Evolutionary conservation across 1,284 basidiomycete genomes (phyloP).

Genomic region (Takashimella koratensis): DNA sequence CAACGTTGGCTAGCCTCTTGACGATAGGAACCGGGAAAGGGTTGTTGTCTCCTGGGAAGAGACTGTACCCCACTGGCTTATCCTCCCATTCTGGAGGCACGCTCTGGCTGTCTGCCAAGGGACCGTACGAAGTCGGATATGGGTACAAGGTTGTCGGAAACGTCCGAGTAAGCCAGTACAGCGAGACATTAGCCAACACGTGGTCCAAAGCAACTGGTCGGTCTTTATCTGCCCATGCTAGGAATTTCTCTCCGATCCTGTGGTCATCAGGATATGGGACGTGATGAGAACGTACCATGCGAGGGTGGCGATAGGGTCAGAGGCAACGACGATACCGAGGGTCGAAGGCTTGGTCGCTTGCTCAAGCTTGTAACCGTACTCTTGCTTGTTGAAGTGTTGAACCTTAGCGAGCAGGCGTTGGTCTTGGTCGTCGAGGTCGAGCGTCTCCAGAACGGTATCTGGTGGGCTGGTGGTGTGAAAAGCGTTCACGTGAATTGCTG

Average conservation of each 20-base stretch:
- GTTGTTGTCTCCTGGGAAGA: conserved; percentile 46
- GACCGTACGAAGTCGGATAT: too few relatives aligned
- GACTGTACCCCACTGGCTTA: conserved; percentile 49
- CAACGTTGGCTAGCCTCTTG: conserved; percentile 38
- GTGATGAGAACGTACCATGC: conserved; percentile 37
- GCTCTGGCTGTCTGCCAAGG: too few relatives aligned
- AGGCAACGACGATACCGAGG: conserved; percentile 43
- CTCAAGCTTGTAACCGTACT: too few relatives aligned
- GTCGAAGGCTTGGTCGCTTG: conserved; percentile 48
- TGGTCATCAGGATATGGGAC: neutral
- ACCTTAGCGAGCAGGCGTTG: too few relatives aligned
- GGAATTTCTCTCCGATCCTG: conserved; percentile 52
- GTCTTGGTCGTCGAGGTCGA: too few relatives aligned
- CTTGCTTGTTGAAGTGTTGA: too few relatives aligned
- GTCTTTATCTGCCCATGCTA: too few relatives aligned
- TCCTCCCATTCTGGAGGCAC: too few relatives aligned
- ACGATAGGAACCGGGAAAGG: conserved; percentile 44
- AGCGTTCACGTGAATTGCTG: conserved; percentile 36
- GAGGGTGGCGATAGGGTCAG: conserved; percentile 46
- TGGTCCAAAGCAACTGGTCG: too few relatives aligned
- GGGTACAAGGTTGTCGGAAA: too few relatives aligned
- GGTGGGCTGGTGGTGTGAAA: too few relatives aligned
- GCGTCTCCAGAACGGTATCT: too few relatives aligned
- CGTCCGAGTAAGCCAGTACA: conserved; percentile 51
- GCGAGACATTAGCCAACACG: conserved; percentile 43